Conservation (phyloP, 441 rosid genomes). For the Euphorbia celastroides region DNA sequence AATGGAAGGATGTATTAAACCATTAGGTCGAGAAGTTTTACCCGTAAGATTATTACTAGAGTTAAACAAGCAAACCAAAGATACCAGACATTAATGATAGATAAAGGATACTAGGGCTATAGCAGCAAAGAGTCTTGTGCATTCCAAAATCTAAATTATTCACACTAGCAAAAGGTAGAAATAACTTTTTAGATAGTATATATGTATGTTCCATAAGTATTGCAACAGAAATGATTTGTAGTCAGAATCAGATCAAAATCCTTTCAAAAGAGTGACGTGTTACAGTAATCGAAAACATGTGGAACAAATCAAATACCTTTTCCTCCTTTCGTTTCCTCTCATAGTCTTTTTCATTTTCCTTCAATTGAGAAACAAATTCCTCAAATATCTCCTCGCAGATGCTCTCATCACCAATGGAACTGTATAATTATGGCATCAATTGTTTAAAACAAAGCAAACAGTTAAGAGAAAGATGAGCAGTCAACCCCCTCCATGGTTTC, state of each 20-base stretch:
- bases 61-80: neutral
- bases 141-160: neutral
- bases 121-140: neutral
- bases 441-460: neutral
- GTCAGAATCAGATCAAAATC: neutral
- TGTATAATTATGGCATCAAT: conserved; percentile 18
- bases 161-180: neutral
- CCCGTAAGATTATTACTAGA: too few species aligned
- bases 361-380: conserved; percentile 61
- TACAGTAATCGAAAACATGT: neutral
- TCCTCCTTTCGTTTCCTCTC: conserved; percentile 91
- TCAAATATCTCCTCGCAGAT: conserved; percentile 67
- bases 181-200: neutral
- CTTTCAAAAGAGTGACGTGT: neutral
- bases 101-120: neutral
- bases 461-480: neutral
- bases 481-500: neutral
- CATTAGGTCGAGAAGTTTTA: too few species aligned
- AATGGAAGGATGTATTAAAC: too few species aligned
- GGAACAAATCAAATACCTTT: conserved; percentile 43
- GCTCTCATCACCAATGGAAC: conserved; percentile 76
- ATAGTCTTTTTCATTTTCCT: conserved; percentile 83
- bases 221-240: neutral
- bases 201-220: neutral
- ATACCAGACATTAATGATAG: neutral